Conservation (phyloP, 1,284 basidiomycete species). For the Mycena sp. region DNA sequence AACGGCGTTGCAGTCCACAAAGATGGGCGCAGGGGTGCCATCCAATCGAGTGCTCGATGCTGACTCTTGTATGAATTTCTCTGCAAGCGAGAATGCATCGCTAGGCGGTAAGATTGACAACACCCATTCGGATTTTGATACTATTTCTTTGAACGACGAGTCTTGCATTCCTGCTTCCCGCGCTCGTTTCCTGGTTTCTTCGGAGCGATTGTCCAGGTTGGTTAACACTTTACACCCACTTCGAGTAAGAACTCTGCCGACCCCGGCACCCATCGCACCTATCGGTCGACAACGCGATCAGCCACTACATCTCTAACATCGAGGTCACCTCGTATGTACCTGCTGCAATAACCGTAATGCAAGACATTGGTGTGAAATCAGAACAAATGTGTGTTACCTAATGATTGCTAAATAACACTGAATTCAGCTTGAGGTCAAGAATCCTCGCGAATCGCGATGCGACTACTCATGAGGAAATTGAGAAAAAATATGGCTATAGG, state of each 20-base stretch:
- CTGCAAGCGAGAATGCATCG: conserved; percentile 59
- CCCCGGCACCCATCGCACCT: conserved; percentile 30
- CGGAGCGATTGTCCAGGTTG: conserved; percentile 25
- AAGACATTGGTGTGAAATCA: conserved; percentile 11
- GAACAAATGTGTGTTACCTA: not conserved
- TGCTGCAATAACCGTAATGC: conserved; percentile 27
- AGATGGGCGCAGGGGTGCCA: conserved; percentile 42
- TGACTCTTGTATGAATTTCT: conserved; percentile 48
- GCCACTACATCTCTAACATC: too few species aligned
- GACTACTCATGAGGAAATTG: too few species aligned
- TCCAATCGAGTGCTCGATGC: conserved; percentile 17
- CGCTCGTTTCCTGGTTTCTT: not conserved
- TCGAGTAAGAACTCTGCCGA: conserved; percentile 20
- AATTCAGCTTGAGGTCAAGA: too few species aligned
- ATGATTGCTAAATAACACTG: too few species aligned
- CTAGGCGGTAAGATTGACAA: conserved; percentile 68
- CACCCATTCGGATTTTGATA: conserved; percentile 53
- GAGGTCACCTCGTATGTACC: conserved; percentile 19
- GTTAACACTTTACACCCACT: conserved; percentile 26
- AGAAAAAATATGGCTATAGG: too few species aligned
- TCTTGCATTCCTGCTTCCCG: conserved; percentile 35
- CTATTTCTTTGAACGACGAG: conserved; percentile 55
- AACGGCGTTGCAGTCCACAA: conserved; percentile 71
- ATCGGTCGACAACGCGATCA: not conserved
- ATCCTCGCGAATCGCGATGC: too few species aligned